phyloP scores from a whole-genome alignment of 192 early-diverging fungal genomes.

The Globomyces pollinis-pini region DNA sequence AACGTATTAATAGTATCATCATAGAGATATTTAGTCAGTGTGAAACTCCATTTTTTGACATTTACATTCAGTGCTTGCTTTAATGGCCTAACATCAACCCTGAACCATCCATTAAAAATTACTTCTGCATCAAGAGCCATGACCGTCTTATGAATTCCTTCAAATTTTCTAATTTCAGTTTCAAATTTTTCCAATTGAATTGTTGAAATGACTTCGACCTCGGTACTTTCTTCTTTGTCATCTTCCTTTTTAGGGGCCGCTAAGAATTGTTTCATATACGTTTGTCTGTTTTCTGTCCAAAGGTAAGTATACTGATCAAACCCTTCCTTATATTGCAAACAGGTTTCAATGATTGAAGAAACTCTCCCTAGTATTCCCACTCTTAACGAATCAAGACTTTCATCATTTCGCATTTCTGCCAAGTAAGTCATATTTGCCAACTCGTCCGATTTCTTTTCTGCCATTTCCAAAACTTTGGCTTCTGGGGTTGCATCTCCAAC shows the following conservation, averaged over 20 bases:
- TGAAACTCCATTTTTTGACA: slow-evolving; percentile 64
- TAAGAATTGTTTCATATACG: slow-evolving; percentile 57
- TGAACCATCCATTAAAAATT: slow-evolving; percentile 54
- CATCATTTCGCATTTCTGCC: slow-evolving; percentile 47
- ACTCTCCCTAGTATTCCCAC: slow-evolving; percentile 34
- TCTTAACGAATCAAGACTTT: slow-evolving; percentile 28
- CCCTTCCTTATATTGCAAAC: slow-evolving; percentile 40
- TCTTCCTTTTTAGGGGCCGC: slow-evolving; percentile 25
- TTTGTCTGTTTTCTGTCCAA: slow-evolving; percentile 63
- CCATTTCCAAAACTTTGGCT: slow-evolving; percentile 22
- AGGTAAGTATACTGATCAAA: slow-evolving; percentile 58
- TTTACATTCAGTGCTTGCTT: slow-evolving; percentile 57
- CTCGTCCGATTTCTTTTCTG: slow-evolving; percentile 17
- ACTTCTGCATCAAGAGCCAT: slow-evolving; percentile 59
- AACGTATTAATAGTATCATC: slow-evolving; percentile 51
- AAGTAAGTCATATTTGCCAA: slow-evolving; percentile 49
- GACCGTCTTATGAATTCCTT: slow-evolving; percentile 54
- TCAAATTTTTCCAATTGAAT: slow-evolving; percentile 61
- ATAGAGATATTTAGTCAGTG: slow-evolving; percentile 52
- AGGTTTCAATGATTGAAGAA: slow-evolving; percentile 43
- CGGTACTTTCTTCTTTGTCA: slow-evolving; percentile 18
- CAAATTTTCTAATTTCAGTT: slow-evolving; percentile 56
- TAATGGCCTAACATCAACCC: slow-evolving; percentile 49
- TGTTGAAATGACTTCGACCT: slow-evolving; percentile 27
- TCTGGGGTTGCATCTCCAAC: slow-evolving; percentile 13